Conservation (phyloP, 1,284 basidiomycete species). For the Leccinum griseonigrum region DNA sequence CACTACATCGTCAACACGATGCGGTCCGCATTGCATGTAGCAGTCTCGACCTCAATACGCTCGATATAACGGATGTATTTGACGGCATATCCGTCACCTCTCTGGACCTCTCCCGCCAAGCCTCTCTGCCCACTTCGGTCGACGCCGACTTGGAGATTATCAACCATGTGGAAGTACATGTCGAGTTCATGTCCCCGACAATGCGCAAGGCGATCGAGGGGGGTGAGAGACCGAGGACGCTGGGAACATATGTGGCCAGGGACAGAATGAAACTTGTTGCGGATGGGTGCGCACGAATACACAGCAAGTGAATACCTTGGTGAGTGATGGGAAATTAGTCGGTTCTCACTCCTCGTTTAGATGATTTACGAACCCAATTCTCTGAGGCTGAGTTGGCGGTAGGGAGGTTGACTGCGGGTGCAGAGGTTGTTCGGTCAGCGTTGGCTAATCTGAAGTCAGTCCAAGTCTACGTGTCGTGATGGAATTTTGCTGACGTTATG, state of each 20-base stretch:
- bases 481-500: conserved; percentile 6
- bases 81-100: conserved; percentile 57
- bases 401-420: conserved; percentile 53
- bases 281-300: conserved; percentile 67
- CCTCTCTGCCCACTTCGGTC: conserved; percentile 54
- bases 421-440: conserved; percentile 54
- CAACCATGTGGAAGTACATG: conserved; percentile 60
- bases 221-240: conserved; percentile 62
- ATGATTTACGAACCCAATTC: conserved; percentile 55
- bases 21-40: conserved; percentile 66
- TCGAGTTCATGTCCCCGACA: conserved; percentile 67
- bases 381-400: conserved; percentile 54
- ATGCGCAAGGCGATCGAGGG: conserved; percentile 65
- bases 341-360: conserved; percentile 33
- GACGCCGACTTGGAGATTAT: conserved; percentile 71
- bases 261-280: conserved; percentile 78
- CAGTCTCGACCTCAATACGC: conserved; percentile 66
- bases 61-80: conserved; percentile 67
- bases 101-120: conserved; percentile 64
- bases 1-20: conserved; percentile 61
- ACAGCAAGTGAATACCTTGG: conserved; percentile 45
- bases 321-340: background rate
- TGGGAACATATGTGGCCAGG: conserved; percentile 77
- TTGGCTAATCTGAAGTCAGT: conserved; percentile 51
- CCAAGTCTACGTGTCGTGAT: background rate